Evolutionary conservation across 2,329 filamentous ascomycete species (phyloP).

Genomic region (Dactylellina haptotyla): DNA sequence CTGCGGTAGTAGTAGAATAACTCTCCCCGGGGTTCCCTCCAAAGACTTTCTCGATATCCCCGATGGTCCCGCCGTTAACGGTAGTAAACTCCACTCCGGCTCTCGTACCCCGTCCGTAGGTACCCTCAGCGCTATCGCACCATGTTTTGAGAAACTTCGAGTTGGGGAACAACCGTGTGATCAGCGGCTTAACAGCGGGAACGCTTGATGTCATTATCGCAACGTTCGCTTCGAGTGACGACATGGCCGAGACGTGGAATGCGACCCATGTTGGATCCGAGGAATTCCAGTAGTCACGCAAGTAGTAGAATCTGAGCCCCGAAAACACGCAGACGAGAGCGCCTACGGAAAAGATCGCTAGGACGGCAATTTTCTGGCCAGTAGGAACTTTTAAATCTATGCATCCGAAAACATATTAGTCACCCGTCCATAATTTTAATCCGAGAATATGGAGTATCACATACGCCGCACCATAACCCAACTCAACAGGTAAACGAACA

Average conservation of each 20-base stretch:
- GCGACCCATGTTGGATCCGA: slow-evolving; percentile 45
- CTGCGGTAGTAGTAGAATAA: slow-evolving; percentile 8
- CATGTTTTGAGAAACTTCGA: slow-evolving; percentile 12
- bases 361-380: slow-evolving; percentile 40
- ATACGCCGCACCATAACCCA: slow-evolving; percentile 50
- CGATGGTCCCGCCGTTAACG: background rate
- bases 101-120: background rate
- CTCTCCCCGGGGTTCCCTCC: background rate
- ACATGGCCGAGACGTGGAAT: slow-evolving; percentile 39
- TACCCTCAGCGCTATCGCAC: background rate
- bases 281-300: slow-evolving; percentile 41
- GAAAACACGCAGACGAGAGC: slow-evolving; percentile 44
- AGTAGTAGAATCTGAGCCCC: slow-evolving; percentile 25
- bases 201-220: slow-evolving; percentile 48
- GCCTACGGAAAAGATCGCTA: slow-evolving; percentile 33
- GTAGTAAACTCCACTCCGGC: background rate
- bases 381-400: slow-evolving; percentile 29
- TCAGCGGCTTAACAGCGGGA: slow-evolving; percentile 43
- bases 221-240: slow-evolving; percentile 47
- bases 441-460: background rate
- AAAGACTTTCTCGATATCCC: slow-evolving; percentile 16
- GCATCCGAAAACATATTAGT: background rate
- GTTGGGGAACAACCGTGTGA: slow-evolving; percentile 24
- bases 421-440: too few species aligned
- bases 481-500: slow-evolving; percentile 39